Evolutionary conservation across 1,139 yeast species (phyloP).

Genomic region (Schizosaccharomyces versatilis): DNA sequence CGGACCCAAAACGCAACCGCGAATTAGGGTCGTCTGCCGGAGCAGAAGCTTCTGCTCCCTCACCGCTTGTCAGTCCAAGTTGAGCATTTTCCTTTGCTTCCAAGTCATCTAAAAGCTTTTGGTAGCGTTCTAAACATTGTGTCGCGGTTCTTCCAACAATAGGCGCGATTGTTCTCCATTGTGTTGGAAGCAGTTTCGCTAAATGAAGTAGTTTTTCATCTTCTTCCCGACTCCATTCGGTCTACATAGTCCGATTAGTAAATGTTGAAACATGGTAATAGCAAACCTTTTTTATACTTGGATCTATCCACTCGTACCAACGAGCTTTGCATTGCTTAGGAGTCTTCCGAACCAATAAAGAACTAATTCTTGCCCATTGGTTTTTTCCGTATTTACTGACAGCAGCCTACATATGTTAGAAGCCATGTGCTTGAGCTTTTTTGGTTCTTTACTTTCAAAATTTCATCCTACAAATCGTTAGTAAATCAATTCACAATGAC

Average conservation of each 20-base stretch:
- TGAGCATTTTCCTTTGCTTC: constrained; percentile 21
- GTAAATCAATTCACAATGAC: not conserved
- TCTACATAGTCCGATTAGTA: constrained; percentile 1
- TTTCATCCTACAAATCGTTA: constrained; percentile 6
- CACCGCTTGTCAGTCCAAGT: constrained; percentile 29
- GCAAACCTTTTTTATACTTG: constrained; percentile 31
- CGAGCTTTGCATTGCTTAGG: constrained; percentile 85
- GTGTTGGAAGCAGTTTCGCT: constrained; percentile 62
- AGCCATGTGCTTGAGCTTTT: not conserved
- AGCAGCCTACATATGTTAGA: constrained; percentile 4
- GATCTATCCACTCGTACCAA: constrained; percentile 80
- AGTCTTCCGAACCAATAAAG: constrained; percentile 60
- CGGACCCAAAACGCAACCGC: constrained; percentile 25
- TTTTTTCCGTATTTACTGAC: constrained; percentile 75
- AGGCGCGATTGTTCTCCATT: constrained; percentile 79
- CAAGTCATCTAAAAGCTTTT: constrained; percentile 43
- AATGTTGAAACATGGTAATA: not conserved
- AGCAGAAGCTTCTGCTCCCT: constrained; percentile 26
- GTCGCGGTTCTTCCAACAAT: constrained; percentile 68
- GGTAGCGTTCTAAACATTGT: constrained; percentile 74
- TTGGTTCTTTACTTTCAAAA: constrained; percentile 6
- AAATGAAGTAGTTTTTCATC: constrained; percentile 49
- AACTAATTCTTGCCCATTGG: constrained; percentile 87
- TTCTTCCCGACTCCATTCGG: constrained; percentile 53
- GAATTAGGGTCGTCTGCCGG: constrained; percentile 13